Conservation (phyloP, 495 filamentous ascomycete genomes). For the Clohesyomyces aquaticus region DNA sequence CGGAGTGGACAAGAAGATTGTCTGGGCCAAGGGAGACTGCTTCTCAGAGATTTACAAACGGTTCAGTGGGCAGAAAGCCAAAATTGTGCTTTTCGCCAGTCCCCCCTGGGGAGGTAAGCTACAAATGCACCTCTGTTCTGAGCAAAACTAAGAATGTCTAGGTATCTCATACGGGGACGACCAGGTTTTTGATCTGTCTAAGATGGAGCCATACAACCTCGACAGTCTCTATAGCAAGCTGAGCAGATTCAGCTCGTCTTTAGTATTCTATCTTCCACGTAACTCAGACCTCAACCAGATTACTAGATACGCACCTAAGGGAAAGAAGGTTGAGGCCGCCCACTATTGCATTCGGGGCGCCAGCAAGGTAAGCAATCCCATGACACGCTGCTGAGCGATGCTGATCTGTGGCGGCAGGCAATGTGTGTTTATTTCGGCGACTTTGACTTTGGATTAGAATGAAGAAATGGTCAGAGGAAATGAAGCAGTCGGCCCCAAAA, state of each 20-base stretch:
- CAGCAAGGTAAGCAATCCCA: constrained; percentile 65
- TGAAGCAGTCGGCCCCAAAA: background rate
- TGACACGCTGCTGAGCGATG: constrained; percentile 12
- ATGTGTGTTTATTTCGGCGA: constrained; percentile 60
- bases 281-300: constrained; percentile 86
- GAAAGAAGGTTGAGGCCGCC: constrained; percentile 65
- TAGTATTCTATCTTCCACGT: constrained; percentile 83
- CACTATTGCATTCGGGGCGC: constrained; percentile 92
- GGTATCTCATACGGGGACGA: constrained; percentile 78
- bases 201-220: constrained; percentile 86
- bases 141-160: constrained; percentile 38
- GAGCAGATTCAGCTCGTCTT: constrained; percentile 53
- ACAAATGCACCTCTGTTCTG: background rate
- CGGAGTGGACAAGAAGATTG: constrained; percentile 77
- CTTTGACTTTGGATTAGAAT: constrained; percentile 42
- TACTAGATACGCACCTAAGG: constrained; percentile 61
- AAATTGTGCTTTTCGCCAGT: constrained; percentile 79
- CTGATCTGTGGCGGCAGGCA: constrained; percentile 42
- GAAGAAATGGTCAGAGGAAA: background rate
- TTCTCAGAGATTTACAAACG: constrained; percentile 60
- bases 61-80: constrained; percentile 23
- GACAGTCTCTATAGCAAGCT: constrained; percentile 64
- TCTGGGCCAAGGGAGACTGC: constrained; percentile 81
- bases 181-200: constrained; percentile 78
- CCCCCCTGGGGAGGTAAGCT: constrained; percentile 93